A percentile compares a stretch with the other conserved stretches of the same genome.
These are phyloP conservation scores for Trichoderma semiorbis DNA, from an alignment of 2,329 filamentous ascomycete species.

Conservation along the genomic window DNA sequence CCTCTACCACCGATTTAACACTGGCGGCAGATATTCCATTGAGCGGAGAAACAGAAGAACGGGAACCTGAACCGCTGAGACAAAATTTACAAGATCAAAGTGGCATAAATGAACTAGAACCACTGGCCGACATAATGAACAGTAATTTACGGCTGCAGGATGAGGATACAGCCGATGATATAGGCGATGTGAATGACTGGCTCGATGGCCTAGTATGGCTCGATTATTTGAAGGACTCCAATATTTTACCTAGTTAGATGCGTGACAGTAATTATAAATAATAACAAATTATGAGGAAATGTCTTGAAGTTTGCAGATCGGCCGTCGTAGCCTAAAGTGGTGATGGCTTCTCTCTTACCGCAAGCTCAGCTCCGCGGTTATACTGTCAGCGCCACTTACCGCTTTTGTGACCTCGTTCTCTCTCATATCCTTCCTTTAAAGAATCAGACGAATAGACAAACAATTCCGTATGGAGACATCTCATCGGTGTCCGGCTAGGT, in stretches of 20 bases:
- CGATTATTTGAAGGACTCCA: background rate
- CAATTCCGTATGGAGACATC: background rate
- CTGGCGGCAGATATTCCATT: background rate
- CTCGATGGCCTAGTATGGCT: background rate
- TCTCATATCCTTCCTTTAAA: background rate
- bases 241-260: background rate
- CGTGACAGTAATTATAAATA: background rate
- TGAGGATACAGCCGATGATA: background rate
- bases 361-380: background rate
- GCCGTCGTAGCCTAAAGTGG: background rate
- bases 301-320: background rate
- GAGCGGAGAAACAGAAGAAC: background rate
- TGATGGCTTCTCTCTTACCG: background rate
- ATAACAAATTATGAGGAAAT: background rate
- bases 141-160: background rate
- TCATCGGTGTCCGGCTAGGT: background rate
- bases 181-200: background rate
- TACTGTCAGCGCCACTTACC: no score
- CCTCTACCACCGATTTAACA: background rate
- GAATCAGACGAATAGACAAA: background rate
- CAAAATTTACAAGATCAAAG: background rate
- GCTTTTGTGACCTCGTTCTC: background rate
- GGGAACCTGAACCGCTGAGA: background rate
- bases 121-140: background rate
- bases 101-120: background rate